A percentile compares a stretch with the other conserved stretches of the same genome.
Evolutionary conservation across 1,284 basidiomycete species (phyloP).

Genomic region (Coniferiporia weirii): DNA sequence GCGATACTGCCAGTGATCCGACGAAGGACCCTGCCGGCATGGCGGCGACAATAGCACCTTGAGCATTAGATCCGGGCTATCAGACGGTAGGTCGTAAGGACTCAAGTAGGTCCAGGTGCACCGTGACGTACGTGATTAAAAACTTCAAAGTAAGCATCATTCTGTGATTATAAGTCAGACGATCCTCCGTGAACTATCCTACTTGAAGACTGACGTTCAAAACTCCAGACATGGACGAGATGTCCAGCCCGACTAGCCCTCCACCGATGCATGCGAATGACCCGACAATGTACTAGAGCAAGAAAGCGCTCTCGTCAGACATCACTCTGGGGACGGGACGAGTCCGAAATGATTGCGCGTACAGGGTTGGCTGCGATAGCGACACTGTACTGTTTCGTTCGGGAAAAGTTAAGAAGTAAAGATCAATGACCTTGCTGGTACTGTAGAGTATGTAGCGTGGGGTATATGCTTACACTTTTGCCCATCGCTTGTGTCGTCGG

Average conservation of each 20-base stretch:
- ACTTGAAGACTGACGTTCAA: conserved; percentile 40
- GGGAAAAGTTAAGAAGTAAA: no score
- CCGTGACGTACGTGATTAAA: conserved; percentile 48
- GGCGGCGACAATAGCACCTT: conserved; percentile 72
- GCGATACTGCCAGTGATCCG: conserved; percentile 55
- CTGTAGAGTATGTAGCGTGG: no score
- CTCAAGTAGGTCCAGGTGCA: conserved; percentile 4
- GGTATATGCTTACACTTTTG: no score
- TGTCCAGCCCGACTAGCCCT: conserved; percentile 73
- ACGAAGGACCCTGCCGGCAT: conserved; percentile 68
- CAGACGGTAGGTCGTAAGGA: background rate
- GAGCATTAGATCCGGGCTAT: conserved; percentile 48
- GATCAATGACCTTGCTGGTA: no score
- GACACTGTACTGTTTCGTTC: no score
- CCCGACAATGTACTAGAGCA: conserved; percentile 52
- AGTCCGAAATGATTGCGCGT: no score
- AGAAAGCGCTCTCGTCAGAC: no score
- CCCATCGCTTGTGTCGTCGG: no score
- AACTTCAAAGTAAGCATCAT: conserved; percentile 46
- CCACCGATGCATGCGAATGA: conserved; percentile 79
- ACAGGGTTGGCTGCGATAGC: no score
- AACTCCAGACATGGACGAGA: conserved; percentile 78
- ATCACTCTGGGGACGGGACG: no score
- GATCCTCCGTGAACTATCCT: background rate
- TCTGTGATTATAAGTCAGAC: conserved; percentile 32